Conservation (phyloP, 306 rosid species). For the Castanea mollissima region DNA sequence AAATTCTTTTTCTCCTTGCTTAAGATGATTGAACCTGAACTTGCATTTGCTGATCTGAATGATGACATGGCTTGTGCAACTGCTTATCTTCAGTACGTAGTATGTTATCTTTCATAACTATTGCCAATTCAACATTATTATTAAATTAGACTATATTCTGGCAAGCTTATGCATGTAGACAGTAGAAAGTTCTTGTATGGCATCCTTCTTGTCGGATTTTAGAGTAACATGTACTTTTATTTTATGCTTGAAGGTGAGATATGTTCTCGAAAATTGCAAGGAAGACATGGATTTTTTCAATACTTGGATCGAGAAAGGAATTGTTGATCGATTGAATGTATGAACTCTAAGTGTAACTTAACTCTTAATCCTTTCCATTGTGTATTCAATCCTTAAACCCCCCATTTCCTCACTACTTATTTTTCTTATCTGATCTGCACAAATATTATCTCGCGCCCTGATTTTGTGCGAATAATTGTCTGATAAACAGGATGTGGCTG, state of each 20-base stretch:
- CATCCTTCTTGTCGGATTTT: neutral
- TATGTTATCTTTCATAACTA: slow-evolving; percentile 55
- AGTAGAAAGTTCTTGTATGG: slow-evolving; percentile 1
- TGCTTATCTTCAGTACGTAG: slow-evolving; percentile 97
- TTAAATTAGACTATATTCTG: slow-evolving; percentile 15
- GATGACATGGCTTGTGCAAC: slow-evolving; percentile 99
- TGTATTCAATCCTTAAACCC: slow-evolving; percentile 15
- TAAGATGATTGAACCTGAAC: slow-evolving; percentile 98
- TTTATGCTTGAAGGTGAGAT: slow-evolving; percentile 56
- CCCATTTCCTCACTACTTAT: neutral
- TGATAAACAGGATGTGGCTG: slow-evolving; percentile 70
- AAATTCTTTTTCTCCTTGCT: slow-evolving; percentile 14
- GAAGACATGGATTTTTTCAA: slow-evolving; percentile 97
- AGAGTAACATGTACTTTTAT: slow-evolving; percentile 17
- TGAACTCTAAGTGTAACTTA: slow-evolving; percentile 52
- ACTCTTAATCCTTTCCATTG: slow-evolving; percentile 5
- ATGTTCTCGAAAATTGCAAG: slow-evolving; percentile 83
- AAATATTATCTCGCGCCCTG: neutral
- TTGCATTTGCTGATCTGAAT: slow-evolving; percentile 92
- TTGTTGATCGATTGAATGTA: slow-evolving; percentile 83
- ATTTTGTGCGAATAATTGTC: slow-evolving; percentile 12
- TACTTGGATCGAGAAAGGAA: slow-evolving; percentile 92
- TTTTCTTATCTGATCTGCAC: slow-evolving; percentile 18
- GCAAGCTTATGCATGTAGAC: slow-evolving; percentile 5
- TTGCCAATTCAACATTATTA: slow-evolving; percentile 16